Conservation (phyloP, 164 flowering plant genomes). For the Umbellularia californica region DNA sequence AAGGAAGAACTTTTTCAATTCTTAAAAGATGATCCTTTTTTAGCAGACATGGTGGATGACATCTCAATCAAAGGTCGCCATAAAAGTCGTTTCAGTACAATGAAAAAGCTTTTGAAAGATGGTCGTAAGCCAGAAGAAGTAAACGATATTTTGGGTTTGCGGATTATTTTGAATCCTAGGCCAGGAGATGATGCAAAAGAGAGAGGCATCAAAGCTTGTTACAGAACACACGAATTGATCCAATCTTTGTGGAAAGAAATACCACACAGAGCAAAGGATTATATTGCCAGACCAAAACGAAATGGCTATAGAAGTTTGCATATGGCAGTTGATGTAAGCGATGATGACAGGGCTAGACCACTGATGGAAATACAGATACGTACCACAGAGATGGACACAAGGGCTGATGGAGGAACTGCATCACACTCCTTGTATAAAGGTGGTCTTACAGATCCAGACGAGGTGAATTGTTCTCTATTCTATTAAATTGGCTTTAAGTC, state of each 20-base stretch:
- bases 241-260: conserved; percentile 76
- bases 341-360: conserved; percentile 44
- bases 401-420: conserved; percentile 76
- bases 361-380: conserved; percentile 88
- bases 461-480: conserved; percentile 40
- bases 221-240: conserved; percentile 61
- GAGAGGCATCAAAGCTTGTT: conserved; percentile 70
- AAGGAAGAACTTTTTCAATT: conserved; percentile 52
- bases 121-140: conserved; percentile 81
- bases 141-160: conserved; percentile 69
- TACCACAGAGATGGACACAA: conserved; percentile 73
- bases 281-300: conserved; percentile 72
- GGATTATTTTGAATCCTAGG: conserved; percentile 63
- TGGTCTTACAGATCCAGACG: conserved; percentile 84
- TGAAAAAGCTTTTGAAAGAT: conserved; percentile 86
- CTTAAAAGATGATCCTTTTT: conserved; percentile 41
- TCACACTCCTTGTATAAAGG: conserved; percentile 86
- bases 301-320: conserved; percentile 92
- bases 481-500: neutral
- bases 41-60: conserved; percentile 52
- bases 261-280: conserved; percentile 70
- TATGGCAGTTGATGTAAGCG: conserved; percentile 87
- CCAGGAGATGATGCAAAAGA: conserved; percentile 27
- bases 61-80: conserved; percentile 69
- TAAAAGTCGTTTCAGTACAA: conserved; percentile 89